Percentiles rank a stretch among this genome's conserved stretches.
These are phyloP conservation scores for Nannochloris sp. DNA, from an alignment of 139 green algal genomes.

Conservation along the genomic window DNA sequence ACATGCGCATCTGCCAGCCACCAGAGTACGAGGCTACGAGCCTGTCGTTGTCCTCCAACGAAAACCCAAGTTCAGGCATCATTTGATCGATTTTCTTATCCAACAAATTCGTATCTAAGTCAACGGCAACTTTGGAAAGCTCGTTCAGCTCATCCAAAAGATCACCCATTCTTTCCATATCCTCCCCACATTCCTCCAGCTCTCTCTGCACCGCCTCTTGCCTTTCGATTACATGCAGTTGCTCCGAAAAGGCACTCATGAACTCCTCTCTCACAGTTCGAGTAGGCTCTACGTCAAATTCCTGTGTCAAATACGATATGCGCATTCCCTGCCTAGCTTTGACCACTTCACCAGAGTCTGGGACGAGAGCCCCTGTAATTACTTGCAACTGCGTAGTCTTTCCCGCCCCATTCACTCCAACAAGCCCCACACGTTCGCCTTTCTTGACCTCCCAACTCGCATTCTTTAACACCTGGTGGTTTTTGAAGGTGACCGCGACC, in stretches of 20 bases:
- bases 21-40: conserved; percentile 67
- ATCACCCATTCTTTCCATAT: conserved; percentile 83
- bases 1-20: conserved; percentile 99
- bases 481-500: conserved; percentile 77
- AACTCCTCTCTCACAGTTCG: conserved; percentile 97
- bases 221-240: conserved; percentile 53
- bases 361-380: conserved; percentile 76
- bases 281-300: conserved; percentile 89
- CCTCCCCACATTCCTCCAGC: conserved; percentile 77
- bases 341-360: conserved; percentile 82
- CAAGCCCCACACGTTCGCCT: conserved; percentile 91
- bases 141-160: conserved; percentile 87
- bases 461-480: conserved; percentile 80
- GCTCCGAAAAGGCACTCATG: conserved; percentile 64
- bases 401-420: conserved; percentile 96
- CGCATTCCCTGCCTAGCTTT: conserved; percentile 70
- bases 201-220: conserved; percentile 68
- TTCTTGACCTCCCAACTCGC: conserved; percentile 93
- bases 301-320: conserved; percentile 92
- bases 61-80: conserved; percentile 97
- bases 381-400: conserved; percentile 99
- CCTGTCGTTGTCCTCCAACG: conserved; percentile 75
- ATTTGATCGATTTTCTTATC: conserved; percentile 96
- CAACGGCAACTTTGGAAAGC: conserved; percentile 67
- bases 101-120: conserved; percentile 67